A percentile compares a stretch with the other conserved stretches of the same genome.
These are phyloP conservation scores for Xerocomus nothofagi DNA, from an alignment of 1,284 basidiomycete species.

Conservation along the genomic window DNA sequence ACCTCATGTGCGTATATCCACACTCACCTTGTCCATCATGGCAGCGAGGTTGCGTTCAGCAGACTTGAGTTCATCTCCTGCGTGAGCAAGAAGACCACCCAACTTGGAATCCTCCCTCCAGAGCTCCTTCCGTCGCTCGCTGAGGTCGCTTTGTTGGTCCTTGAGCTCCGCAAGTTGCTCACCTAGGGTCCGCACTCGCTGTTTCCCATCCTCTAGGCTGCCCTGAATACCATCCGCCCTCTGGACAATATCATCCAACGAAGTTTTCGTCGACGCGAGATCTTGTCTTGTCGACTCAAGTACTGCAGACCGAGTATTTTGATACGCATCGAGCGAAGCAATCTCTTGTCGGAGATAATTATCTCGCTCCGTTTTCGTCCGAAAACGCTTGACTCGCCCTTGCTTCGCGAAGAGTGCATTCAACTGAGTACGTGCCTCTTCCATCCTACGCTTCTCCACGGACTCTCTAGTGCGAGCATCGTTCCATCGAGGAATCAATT, in stretches of 20 bases:
- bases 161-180: conserved; percentile 68
- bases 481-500: conserved; percentile 69
- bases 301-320: conserved; percentile 49
- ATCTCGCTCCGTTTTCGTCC: conserved; percentile 83
- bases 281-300: conserved; percentile 51
- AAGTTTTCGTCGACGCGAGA: conserved; percentile 44
- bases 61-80: conserved; percentile 75
- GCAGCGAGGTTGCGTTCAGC: conserved; percentile 80
- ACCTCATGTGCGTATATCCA: neutral
- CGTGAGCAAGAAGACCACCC: conserved; percentile 73
- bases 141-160: conserved; percentile 70
- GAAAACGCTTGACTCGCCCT: conserved; percentile 82
- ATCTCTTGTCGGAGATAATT: conserved; percentile 76
- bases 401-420: conserved; percentile 83
- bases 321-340: conserved; percentile 60
- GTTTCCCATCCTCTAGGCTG: conserved; percentile 78
- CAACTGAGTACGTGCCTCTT: conserved; percentile 70
- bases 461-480: conserved; percentile 55
- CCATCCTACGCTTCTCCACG: conserved; percentile 70
- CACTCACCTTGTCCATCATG: conserved; percentile 91
- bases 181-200: conserved; percentile 63
- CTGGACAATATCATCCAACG: conserved; percentile 57
- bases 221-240: conserved; percentile 62
- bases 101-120: conserved; percentile 96
- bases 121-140: conserved; percentile 85